Evolutionary conservation across 768 basidiomycete genomes (phyloP), one percentile per base, ranked within the genome.

Genomic region (Dioszegia aurantiaca): DNA sequence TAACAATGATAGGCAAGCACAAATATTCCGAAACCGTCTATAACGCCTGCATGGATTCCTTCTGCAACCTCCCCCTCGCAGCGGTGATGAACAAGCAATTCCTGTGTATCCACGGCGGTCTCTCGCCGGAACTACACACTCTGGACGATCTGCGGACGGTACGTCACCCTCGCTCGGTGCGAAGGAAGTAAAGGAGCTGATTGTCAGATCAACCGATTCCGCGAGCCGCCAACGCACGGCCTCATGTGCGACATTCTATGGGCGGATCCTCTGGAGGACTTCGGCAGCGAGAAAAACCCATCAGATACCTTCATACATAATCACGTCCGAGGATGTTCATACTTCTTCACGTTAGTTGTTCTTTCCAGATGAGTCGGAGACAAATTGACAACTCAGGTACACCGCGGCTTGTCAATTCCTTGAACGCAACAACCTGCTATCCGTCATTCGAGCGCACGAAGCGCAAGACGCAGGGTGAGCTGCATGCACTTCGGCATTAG

Each of bases 81-180:
- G 95, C 95, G 30, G 78, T 99, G 72, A 98, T 98, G 94, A 99
- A 99, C 81, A 97, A 97, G 75, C 95, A 98, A 78, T 99, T 99
- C 78, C 80, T 98, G 48, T 99, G 94, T 77, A 95, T 98, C 60
- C 95, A 99, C 61, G 95, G 95, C 28, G 95, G 95, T 17, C 81
- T 99, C 14, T 93, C 90, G 0, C 95, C 95, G 0, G 95, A 99
- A 74, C 79, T 99, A 37, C 86, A 90, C 64, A 97, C 94, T 3
- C 83, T 99, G 44, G 94, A 99, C 69, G 95, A 99, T 75, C 84
- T 99, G 42, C 87, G 92, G 54, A 81, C 80, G 44, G 93, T n/a
- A n/a, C n/a, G n/a, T 94, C 60, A 37, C 87, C 81, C 21, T 17
- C 24, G 16, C 12, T 12, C 36, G 21, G 11, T 5, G 33, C 19